A percentile compares a stretch with the other conserved stretches of the same genome.
These are phyloP conservation scores for Monoraphidium neglectum DNA, from an alignment of 139 green algal species.

Conservation along the genomic window DNA sequence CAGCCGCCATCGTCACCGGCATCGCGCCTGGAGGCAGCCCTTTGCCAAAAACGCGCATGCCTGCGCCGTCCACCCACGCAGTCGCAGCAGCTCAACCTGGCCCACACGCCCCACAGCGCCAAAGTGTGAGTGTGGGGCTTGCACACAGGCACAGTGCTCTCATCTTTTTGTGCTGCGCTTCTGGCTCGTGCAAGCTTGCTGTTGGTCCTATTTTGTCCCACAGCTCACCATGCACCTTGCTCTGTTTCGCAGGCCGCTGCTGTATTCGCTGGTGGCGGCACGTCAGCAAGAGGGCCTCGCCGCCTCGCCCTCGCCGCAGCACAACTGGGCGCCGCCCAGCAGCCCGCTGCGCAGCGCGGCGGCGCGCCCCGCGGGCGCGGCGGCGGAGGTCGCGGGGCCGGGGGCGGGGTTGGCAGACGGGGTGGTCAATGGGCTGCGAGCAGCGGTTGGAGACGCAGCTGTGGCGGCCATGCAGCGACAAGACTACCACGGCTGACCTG, in stretches of 20 bases:
- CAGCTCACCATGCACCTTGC: not conserved
- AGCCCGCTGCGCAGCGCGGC: too few species aligned
- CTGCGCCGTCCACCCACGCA: not conserved
- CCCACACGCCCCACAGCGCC: constrained; percentile 25
- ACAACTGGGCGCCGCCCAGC: too few species aligned
- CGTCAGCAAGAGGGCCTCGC: not conserved
- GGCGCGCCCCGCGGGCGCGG: too few species aligned
- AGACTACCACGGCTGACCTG: too few species aligned
- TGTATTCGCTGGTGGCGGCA: constrained; percentile 12
- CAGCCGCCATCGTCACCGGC: not conserved
- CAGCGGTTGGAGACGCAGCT: too few species aligned
- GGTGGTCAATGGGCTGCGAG: too few species aligned
- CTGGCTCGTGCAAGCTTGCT: not conserved
- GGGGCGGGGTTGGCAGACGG: too few species aligned
- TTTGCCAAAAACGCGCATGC: not conserved
- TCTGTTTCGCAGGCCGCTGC: constrained; percentile 18
- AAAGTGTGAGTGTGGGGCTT: constrained; percentile 49
- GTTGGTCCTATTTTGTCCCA: not conserved
- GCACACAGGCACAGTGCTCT: not conserved
- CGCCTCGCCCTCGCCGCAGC: too few species aligned
- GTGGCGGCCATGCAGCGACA: too few species aligned
- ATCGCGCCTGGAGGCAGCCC: not conserved
- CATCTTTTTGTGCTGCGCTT: not conserved
- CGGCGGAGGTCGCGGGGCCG: too few species aligned
- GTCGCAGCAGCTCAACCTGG: constrained; percentile 39